Base-by-base conservation (phyloP, 2,329 filamentous ascomycete genomes). In the Botrytis medusae region DNA sequence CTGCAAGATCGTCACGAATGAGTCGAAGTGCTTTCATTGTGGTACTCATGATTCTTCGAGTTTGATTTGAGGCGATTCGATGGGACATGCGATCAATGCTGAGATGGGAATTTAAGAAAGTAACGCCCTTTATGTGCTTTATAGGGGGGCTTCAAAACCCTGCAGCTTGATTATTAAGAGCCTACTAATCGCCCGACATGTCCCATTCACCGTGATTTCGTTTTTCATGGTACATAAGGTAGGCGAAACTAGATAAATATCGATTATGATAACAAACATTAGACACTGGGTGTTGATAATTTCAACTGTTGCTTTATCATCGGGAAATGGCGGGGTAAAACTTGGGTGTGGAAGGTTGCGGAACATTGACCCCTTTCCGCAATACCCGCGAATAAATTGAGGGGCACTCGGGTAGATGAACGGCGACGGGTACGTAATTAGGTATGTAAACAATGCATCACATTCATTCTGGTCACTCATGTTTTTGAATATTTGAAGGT, bases 21-120 rank as follows among this genome's bases (percentile, higher is more conserved):
- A 79, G 75, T 20, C 64, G 74, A 63, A 79, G 76, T 40, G 78
- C 77, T 74, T 76, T 76, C 78, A 78, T 78, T 20, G 75, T 78
- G 46, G 37, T 51, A 48, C 12, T 18, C 46, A 72, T 65, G 7
- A 20, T 37, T 29, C 40, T 16, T 46, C 22, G 10, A 20, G n/a
- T 32, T 7, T 29, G 8, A 1, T 42, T 29, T 16, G 46, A 42
- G 6, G 2, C 5, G 12, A 6, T 42, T 42, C 8, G 37, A 42
- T 20, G 18, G 40, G 4, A 29, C 0, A 46, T 48, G 42, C 25
- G 29, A 42, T 29, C 54, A 25, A 40, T 40, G 8, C 8, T 65
- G 22, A n/a, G 4, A 29, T 29, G 46, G 20, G 14, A n/a, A 42
- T 54, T 20, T 6, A 42, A 32, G 51, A 40, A 14, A 42, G 46